Conservation (phyloP, 495 filamentous ascomycete species). For the Hyaloscypha bicolor region DNA sequence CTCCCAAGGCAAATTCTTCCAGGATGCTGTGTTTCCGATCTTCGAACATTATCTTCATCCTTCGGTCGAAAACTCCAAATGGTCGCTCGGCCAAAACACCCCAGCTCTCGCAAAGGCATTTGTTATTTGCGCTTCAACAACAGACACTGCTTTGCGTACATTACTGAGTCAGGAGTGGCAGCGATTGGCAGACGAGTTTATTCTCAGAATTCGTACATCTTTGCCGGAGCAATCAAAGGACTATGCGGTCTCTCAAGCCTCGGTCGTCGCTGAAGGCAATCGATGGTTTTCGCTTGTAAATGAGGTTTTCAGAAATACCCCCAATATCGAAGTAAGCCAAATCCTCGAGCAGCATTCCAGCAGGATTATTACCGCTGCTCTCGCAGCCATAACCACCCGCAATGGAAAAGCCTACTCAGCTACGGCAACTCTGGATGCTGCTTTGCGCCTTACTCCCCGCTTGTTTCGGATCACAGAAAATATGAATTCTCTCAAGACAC, state of each 20-base stretch:
- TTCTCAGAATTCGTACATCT: slow-evolving; percentile 62
- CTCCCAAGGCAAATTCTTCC: slow-evolving; percentile 44
- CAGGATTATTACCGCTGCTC: slow-evolving; percentile 49
- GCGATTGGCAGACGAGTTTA: slow-evolving; percentile 32
- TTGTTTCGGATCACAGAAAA: slow-evolving; percentile 2
- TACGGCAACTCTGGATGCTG: slow-evolving; percentile 62
- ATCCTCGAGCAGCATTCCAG: neutral
- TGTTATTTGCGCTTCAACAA: slow-evolving; percentile 13
- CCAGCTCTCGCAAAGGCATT: slow-evolving; percentile 20
- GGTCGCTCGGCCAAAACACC: slow-evolving; percentile 36
- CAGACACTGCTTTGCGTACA: slow-evolving; percentile 19
- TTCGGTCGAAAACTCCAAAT: slow-evolving; percentile 45
- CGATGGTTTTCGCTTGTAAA: slow-evolving; percentile 55
- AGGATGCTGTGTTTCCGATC: slow-evolving; percentile 55
- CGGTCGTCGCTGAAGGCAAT: slow-evolving; percentile 58
- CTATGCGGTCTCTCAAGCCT: slow-evolving; percentile 67
- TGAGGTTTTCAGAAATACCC: slow-evolving; percentile 15
- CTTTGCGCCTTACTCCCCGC: slow-evolving; percentile 27
- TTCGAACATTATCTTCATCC: slow-evolving; percentile 59
- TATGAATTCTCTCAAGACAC: slow-evolving; percentile 9
- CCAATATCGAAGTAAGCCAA: neutral
- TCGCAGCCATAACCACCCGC: slow-evolving; percentile 53
- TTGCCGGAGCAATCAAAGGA: slow-evolving; percentile 78
- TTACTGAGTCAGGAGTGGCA: slow-evolving; percentile 30
- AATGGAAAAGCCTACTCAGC: slow-evolving; percentile 86